phyloP scores from a whole-genome alignment of 352 stramenopile genomes.

The Peronospora farinosa region DNA sequence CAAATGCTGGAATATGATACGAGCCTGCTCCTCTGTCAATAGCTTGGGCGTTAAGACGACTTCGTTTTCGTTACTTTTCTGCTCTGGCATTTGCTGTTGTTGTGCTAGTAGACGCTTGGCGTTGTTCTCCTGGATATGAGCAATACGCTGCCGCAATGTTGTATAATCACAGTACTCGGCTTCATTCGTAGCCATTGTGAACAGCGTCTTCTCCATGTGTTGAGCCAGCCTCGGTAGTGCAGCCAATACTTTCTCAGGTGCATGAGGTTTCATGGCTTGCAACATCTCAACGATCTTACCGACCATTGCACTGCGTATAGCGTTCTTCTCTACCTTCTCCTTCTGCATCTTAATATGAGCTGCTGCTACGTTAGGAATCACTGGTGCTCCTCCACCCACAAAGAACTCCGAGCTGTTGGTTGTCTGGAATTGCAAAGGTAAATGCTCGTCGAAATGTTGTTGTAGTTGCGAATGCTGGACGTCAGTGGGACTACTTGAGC shows the following conservation, averaged over 20 bases:
- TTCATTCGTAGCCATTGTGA: conserved; percentile 67
- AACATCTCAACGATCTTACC: conserved; percentile 87
- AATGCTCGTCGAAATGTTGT: conserved; percentile 11
- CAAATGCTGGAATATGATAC: conserved; percentile 58
- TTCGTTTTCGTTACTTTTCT: conserved; percentile 13
- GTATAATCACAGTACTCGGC: conserved; percentile 88
- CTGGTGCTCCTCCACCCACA: conserved; percentile 2
- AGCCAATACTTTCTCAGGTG: conserved; percentile 90
- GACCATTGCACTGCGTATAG: conserved; percentile 42
- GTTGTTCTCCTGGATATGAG: conserved; percentile 72
- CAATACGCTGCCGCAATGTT: conserved; percentile 91
- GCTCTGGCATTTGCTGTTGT: conserved; percentile 17
- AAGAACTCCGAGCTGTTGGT: conserved; percentile 15
- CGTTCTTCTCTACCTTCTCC: conserved; percentile 19
- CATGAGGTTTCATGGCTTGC: conserved; percentile 90
- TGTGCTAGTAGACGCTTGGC: conserved; percentile 54
- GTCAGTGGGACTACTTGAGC: conserved; percentile 41
- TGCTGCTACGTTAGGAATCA: conserved; percentile 13
- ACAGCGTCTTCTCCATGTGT: conserved; percentile 93
- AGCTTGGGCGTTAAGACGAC: conserved; percentile 18
- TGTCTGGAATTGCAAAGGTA: conserved; percentile 16
- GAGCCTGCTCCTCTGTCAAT: conserved; percentile 53
- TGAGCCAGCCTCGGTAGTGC: conserved; percentile 94
- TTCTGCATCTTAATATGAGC: conserved; percentile 29
- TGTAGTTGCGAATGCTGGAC: conserved; percentile 27